phyloP scores from a whole-genome alignment of 495 filamentous ascomycete species.

The Choiromyces venosus region DNA sequence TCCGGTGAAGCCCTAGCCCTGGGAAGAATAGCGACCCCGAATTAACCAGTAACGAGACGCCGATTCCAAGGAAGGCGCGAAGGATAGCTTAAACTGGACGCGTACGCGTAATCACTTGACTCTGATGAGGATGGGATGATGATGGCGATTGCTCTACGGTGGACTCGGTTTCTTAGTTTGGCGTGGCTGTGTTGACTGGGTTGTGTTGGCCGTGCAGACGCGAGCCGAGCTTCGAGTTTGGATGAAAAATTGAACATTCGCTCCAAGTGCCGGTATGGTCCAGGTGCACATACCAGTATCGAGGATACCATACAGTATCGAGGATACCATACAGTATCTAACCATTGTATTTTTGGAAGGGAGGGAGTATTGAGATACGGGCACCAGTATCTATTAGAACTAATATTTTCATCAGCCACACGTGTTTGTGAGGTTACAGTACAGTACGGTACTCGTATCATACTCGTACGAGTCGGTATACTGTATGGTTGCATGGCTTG shows the following conservation, averaged over 20 bases:
- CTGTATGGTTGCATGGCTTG: no score
- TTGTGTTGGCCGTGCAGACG: not conserved
- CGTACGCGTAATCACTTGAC: constrained; percentile 1
- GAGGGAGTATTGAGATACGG: not conserved
- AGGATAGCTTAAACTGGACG: not conserved
- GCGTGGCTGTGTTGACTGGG: not conserved
- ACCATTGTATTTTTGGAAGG: not conserved
- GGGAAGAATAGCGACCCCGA: not conserved
- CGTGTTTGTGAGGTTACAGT: not conserved
- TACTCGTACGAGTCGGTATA: no score
- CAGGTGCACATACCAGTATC: not conserved
- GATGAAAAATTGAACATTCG: not conserved
- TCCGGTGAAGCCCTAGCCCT: not conserved
- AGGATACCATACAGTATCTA: not conserved
- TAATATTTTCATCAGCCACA: not conserved
- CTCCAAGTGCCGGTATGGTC: not conserved
- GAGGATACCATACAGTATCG: not conserved
- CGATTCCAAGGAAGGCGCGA: not conserved
- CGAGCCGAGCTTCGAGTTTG: not conserved
- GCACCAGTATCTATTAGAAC: not conserved
- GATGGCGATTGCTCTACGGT: not conserved
- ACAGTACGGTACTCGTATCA: no score
- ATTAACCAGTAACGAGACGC: not conserved
- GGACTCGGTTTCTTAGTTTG: not conserved
- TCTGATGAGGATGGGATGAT: not conserved